Base-by-base conservation (phyloP, 192 early-diverging fungal genomes). In the Obelidium mucronatum region DNA sequence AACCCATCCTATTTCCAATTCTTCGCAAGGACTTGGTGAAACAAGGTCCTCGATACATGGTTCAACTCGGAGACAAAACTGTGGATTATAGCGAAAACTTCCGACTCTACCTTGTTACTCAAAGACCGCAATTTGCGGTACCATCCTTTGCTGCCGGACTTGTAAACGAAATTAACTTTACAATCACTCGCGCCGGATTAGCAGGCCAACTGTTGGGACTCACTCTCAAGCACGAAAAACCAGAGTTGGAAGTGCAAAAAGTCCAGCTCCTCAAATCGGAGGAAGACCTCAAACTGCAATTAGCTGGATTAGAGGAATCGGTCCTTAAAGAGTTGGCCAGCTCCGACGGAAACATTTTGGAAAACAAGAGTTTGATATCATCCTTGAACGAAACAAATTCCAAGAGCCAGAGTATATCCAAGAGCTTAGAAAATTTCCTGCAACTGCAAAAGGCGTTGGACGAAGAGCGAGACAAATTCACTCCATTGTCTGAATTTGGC, bases 41-140 rank as follows among this genome's bases (percentile, higher is more conserved):
- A 63, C 84, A 88, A 69, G 89, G 89, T 0, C 85, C 87, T 17
- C 35, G 83, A 24, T 84, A 73, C 63, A 75, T 86, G 26, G 73
- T 90, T 15, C 73, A 86, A 73, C 34, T 90, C 6, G 89, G 88
- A 5, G 89, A 90, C 15, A 89, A 88, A 58, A 74, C 69, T 13
- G 73, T 90, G 22, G 89, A 90, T 66, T 90, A 81, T 74, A 83
- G 89, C 70, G 83, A 86, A 39, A 75, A 82, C 24, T 90, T 90
- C 74, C 67, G 76, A n/a, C 37, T 90, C 17, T 87, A 80, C 51
- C 71, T 90, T 8, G 76, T 89, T 19, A 84, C 86, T 51, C 61
- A 76, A 26, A 56, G 67, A 34, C 63, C 83, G 15, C 64, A 36
- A 13, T 87, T 87, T 55, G 26, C 44, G 17, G 52, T 89, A 24